Evolutionary conservation across 2,329 filamentous ascomycete genomes (phyloP), one percentile per base, ranked within the genome.

Genomic region (Penicillium sp.): DNA sequence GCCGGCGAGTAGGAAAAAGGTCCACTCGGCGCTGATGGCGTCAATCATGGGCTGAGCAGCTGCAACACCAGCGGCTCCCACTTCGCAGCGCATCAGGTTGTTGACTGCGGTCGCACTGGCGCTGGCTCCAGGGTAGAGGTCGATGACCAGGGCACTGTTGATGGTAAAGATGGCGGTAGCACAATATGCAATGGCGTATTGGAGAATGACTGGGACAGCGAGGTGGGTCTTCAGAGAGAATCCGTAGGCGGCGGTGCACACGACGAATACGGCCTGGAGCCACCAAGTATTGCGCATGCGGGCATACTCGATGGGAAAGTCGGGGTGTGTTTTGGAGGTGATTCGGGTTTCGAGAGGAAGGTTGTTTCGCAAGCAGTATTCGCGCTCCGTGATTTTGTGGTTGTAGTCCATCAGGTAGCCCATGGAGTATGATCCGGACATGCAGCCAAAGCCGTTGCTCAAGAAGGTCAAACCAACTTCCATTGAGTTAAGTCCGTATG

Each of bases 371-470:
- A 53, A 47, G 44, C 63, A 65, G 59, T 73, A 73, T 41, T 56
- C 63, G 50, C 56, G 69, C 62, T 54, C 62, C 8, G 50, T 59
- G 32, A 54, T 45, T 61, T 65, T 60, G 61, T 69, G 73, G 51
- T 72, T 69, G 32, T 59, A 62, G 40, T 74, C 72, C 66, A 78
- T 69, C 3, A 77, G 56, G 12, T 67, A 69, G 23, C 74, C 75
- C 13, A 69, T 71, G 1, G 69, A 57, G 29, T 68, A 66, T 1
- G 72, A 73, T 4, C 73, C 74, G 18, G 67, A 57, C 33, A 77
- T 70, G 42, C 68, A 71, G n/a, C 71, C 71, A 5, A 70, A 62
- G 12, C 64, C 72, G 49, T 73, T 74, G 5, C 71, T 67, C 6
- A 76, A 56, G 52, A 74, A 76, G 6, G 62, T 67, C 1, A 75